Evolutionary conservation across 2,329 filamentous ascomycete genomes (phyloP).

Genomic region (Penicillium sclerotiorum): DNA sequence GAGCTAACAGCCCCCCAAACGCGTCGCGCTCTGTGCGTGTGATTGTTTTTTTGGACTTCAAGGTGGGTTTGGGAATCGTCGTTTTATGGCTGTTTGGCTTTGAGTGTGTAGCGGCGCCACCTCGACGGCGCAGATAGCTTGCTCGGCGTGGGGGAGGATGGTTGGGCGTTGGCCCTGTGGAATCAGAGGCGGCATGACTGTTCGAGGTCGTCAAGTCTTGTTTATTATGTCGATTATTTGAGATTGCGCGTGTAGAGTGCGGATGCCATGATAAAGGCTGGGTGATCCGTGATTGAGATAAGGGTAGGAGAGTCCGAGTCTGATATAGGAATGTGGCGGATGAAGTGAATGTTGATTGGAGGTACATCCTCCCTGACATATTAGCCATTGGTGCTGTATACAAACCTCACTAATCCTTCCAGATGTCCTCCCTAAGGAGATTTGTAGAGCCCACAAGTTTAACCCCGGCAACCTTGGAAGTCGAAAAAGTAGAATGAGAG

Average conservation of each 20-base stretch:
- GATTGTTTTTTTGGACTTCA: neutral
- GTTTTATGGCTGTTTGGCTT: neutral
- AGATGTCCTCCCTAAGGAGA: neutral
- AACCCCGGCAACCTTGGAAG: too few species aligned
- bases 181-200: neutral
- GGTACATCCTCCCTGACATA: conserved; percentile 35
- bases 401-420: too few species aligned
- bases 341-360: conserved; percentile 33
- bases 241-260: conserved; percentile 15
- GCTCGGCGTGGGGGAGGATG: conserved; percentile 13
- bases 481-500: too few species aligned
- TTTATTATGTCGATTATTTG: neutral
- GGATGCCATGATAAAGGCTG: conserved; percentile 12
- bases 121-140: conserved; percentile 29
- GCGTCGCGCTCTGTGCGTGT: neutral
- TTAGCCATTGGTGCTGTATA: conserved; percentile 29
- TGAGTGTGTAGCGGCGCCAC: conserved; percentile 10
- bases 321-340: conserved; percentile 72
- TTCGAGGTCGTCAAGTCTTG: neutral
- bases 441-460: too few species aligned
- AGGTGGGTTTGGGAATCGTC: neutral
- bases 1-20: neutral
- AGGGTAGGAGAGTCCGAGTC: conserved; percentile 60
- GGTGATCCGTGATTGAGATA: conserved; percentile 10
- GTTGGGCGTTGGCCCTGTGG: neutral